These are phyloP conservation scores for Didymella lethalis DNA, from an alignment of 2,329 filamentous ascomycete species.

Conservation along the genomic window DNA sequence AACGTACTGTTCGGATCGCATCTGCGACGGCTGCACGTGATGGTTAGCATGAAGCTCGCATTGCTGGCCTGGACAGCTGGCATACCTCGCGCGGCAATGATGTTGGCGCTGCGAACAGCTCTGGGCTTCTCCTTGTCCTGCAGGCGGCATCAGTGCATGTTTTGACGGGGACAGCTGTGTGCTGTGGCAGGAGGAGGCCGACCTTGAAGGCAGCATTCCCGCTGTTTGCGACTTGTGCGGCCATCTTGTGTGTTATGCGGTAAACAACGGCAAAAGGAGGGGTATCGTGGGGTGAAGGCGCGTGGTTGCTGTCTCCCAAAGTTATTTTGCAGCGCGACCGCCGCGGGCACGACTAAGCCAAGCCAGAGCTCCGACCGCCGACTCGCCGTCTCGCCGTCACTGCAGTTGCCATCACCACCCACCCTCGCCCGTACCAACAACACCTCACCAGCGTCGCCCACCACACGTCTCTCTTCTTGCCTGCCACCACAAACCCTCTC, in stretches of 20 bases:
- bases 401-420: slow-evolving; percentile 24
- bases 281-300: slow-evolving; percentile 33
- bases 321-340: slow-evolving; percentile 32
- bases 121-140: slow-evolving; percentile 96
- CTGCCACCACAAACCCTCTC: background rate
- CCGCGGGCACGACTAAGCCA: slow-evolving; percentile 27
- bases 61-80: slow-evolving; percentile 26
- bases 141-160: slow-evolving; percentile 51
- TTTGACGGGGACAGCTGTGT: slow-evolving; percentile 29
- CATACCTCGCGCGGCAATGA: slow-evolving; percentile 92
- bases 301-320: slow-evolving; percentile 37
- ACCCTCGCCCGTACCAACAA: slow-evolving; percentile 3
- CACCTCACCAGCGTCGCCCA: slow-evolving; percentile 7
- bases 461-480: background rate
- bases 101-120: slow-evolving; percentile 95
- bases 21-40: slow-evolving; percentile 80
- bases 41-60: slow-evolving; percentile 32
- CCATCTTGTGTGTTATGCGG: slow-evolving; percentile 39
- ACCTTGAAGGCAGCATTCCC: slow-evolving; percentile 74
- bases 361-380: slow-evolving; percentile 32
- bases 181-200: too few relatives aligned
- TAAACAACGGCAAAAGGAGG: slow-evolving; percentile 28
- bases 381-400: slow-evolving; percentile 30
- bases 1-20: slow-evolving; percentile 83
- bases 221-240: slow-evolving; percentile 43